phyloP scores from a whole-genome alignment of 108 stramenopile species.

The Skeletonema grethae region DNA sequence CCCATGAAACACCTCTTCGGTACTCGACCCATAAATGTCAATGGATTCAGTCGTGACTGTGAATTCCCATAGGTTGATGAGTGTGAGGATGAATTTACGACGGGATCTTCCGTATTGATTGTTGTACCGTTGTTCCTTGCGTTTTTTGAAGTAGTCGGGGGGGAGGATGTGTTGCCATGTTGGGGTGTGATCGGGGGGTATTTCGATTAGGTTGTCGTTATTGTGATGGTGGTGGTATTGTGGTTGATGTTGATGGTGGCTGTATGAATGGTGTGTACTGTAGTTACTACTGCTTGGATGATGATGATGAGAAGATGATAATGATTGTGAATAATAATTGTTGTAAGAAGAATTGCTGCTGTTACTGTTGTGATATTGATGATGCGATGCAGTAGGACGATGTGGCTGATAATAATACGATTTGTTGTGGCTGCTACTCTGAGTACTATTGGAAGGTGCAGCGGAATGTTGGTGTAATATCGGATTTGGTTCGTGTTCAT shows the following conservation, averaged over 20 bases:
- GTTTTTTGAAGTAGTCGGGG: not conserved
- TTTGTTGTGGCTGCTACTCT: not conserved
- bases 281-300: not conserved
- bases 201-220: not conserved
- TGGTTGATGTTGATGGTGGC: not conserved
- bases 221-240: not conserved
- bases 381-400: not conserved
- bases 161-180: conserved; percentile 47
- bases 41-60: conserved; percentile 63
- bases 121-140: conserved; percentile 1
- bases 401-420: not conserved
- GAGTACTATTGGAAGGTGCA: not conserved
- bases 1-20: conserved; percentile 30
- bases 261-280: conserved; percentile 1
- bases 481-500: not conserved
- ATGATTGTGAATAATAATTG: not conserved
- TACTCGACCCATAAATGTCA: not conserved
- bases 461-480: not conserved
- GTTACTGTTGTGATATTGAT: too few relatives aligned
- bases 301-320: not conserved
- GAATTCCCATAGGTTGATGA: conserved; percentile 79
- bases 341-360: too few relatives aligned
- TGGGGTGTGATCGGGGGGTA: conserved; percentile 27
- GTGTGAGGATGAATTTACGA: conserved; percentile 46
- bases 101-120: not conserved